Conservation (phyloP, 192 early-diverging fungal species). For the Coemansia aciculifera region DNA sequence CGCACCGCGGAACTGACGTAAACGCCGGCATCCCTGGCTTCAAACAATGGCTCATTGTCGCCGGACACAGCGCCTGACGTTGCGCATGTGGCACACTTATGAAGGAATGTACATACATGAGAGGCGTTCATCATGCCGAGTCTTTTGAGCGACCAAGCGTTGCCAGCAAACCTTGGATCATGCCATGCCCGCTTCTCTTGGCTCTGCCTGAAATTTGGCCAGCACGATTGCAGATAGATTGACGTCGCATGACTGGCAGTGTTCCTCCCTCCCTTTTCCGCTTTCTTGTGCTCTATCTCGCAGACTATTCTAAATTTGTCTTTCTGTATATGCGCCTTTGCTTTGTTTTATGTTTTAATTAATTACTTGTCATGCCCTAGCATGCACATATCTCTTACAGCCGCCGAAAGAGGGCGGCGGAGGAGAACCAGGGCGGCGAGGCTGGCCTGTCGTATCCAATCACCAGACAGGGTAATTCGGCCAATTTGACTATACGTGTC, state of each 20-base stretch:
- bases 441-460: not conserved
- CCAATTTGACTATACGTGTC: not conserved
- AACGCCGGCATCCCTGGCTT: slow-evolving; percentile 1
- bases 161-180: not conserved
- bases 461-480: not conserved
- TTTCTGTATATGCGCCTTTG: not conserved
- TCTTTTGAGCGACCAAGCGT: not conserved
- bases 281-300: not conserved
- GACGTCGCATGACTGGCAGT: not conserved
- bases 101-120: not conserved
- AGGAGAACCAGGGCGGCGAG: not conserved
- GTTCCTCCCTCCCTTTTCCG: not conserved
- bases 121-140: slow-evolving; percentile 1
- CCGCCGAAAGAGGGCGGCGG: not conserved
- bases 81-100: slow-evolving; percentile 3
- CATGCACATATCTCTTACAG: not conserved
- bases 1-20: slow-evolving; percentile 5
- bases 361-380: not conserved
- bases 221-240: not conserved
- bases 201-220: not conserved
- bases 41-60: slow-evolving; percentile 8
- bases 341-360: slow-evolving; percentile 3
- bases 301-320: not conserved
- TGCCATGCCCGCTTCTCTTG: not conserved
- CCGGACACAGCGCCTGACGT: slow-evolving; percentile 2